Conservation (phyloP, 306 rosid genomes). For the Senna tora region DNA sequence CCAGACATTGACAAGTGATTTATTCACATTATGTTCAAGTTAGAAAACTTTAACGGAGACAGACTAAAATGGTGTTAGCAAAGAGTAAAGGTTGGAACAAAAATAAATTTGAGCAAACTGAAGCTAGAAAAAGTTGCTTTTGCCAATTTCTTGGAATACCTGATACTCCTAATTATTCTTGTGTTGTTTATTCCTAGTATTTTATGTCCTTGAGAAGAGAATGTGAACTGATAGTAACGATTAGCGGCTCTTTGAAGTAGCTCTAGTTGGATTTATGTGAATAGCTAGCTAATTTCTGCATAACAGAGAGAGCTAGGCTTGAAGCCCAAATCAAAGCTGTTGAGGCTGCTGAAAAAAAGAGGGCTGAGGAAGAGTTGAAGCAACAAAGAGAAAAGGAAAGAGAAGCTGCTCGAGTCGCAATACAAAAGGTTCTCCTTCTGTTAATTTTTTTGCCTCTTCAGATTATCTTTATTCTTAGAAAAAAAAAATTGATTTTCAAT, state of each 20-base stretch:
- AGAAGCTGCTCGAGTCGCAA: conserved; percentile 61
- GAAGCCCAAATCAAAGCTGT: conserved; percentile 64
- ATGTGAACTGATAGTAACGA: not conserved
- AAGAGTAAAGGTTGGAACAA: too few species aligned
- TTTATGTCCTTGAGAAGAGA: too few species aligned
- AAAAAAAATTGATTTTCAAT: not conserved
- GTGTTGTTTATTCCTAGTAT: too few species aligned
- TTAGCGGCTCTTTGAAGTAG: not conserved
- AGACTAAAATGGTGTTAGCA: too few species aligned
- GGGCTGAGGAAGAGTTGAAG: conserved; percentile 51
- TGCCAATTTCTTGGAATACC: not conserved
- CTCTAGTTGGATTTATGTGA: not conserved
- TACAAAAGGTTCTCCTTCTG: conserved; percentile 53
- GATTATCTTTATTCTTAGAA: not conserved
- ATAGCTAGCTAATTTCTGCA: not conserved
- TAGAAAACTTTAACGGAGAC: too few species aligned
- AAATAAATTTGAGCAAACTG: too few species aligned
- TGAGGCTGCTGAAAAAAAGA: conserved; percentile 49
- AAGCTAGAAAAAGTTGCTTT: too few species aligned
- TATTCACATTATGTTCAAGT: too few species aligned
- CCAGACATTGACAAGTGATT: too few species aligned
- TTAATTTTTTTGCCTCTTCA: too few species aligned
- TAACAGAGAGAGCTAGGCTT: conserved; percentile 57
- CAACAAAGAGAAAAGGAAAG: conserved; percentile 53
- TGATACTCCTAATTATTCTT: not conserved